Evolutionary conservation across 1,139 yeast species (phyloP), one percentile per base, ranked within the genome.

Genomic region (Casaregolazyma suthepensis): DNA sequence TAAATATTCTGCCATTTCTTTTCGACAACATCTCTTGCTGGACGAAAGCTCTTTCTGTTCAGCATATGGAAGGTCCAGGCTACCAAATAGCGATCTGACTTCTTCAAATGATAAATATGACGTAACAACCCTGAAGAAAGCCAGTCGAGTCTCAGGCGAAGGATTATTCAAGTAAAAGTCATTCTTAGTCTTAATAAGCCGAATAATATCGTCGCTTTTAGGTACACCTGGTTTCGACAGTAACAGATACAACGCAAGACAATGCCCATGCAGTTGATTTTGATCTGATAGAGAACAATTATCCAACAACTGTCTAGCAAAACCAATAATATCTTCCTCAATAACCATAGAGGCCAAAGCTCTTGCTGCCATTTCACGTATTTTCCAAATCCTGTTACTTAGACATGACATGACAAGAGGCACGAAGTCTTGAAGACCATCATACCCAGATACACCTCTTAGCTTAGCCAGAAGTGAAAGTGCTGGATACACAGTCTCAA

Each of bases 281-380:
- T 74, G 77, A 40, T 65, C 57, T 1, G 45, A 40, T 6, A 49
- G 54, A 3, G 61, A 49, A 12, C 61, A 61, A 7, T 46, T 44
- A 7, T 26, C 23, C 7, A 61, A 45, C 22, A 62, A 56, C 1
- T 64, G 31, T 20, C 63, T 50, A 1, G 58, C 53, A 17, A 61
- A 54, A 1, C 66, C 56, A 40, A 63, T 64, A n/a, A 66, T 60
- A 5, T 63, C 64, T 1, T 64, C 68, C 20, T 69, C 66, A 9
- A 70, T 66, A 1, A 76, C 67, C 55, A 86, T 69, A 0, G 84
- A 71, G 0, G 85, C 79, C 1, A 88, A 64, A 2, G 90, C 80
- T 64, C 85, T 75, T 0, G 96, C 89, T 0, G 95, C 85, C 79
- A 87, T 79, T 65, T 90, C 96, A 56, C 99, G 77, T 2, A 91